phyloP scores from a whole-genome alignment of 495 filamentous ascomycete species.

The Trichoderma erinaceum region DNA sequence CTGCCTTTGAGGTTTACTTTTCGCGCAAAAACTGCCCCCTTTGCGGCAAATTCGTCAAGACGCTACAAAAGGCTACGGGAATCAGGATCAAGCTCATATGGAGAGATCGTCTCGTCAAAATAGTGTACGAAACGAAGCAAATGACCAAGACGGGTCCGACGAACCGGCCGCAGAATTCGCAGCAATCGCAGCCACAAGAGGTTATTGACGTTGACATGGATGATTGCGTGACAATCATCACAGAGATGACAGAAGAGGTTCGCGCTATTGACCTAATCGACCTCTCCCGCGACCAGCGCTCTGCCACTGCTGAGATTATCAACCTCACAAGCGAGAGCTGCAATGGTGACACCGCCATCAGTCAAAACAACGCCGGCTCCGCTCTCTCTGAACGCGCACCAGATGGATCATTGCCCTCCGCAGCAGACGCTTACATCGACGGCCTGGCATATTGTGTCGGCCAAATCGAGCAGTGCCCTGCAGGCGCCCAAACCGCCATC shows the following conservation, averaged over 20 bases:
- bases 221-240: not conserved
- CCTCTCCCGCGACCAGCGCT: not conserved
- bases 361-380: not conserved
- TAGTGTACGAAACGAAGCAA: not conserved
- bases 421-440: not conserved
- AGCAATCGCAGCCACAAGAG: not conserved
- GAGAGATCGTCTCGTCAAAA: not conserved
- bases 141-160: not conserved
- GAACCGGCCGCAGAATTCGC: not conserved
- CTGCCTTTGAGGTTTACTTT: constrained; percentile 16
- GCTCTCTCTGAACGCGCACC: not conserved
- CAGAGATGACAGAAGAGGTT: not conserved
- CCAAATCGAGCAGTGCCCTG: constrained; percentile 9
- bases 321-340: not conserved
- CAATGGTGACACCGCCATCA: not conserved
- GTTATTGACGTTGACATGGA: not conserved
- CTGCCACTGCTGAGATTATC: not conserved
- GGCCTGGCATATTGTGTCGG: constrained; percentile 14
- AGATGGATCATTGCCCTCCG: not conserved
- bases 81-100: constrained; percentile 3
- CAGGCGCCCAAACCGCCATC: not conserved
- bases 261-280: not conserved
- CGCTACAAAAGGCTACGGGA: not conserved
- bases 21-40: constrained; percentile 10
- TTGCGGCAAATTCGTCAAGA: constrained; percentile 8